Evolutionary conservation across 768 basidiomycete species (phyloP).

Genomic region (Cystofilobasidium bisporidii): DNA sequence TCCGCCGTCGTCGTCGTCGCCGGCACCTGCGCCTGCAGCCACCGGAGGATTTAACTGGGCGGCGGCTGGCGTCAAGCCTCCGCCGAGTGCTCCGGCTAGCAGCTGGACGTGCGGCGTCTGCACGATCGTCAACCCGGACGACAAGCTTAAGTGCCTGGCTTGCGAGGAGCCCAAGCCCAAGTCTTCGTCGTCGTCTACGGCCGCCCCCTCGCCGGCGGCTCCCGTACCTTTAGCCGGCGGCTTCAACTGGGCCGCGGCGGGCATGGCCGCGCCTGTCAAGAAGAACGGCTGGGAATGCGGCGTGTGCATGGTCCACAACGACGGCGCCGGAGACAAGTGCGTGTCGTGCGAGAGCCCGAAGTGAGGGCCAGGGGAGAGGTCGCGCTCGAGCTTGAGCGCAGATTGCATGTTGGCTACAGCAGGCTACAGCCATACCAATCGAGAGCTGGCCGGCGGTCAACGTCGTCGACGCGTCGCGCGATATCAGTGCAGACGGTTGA

Average conservation of each 20-base stretch:
- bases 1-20: background rate
- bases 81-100: background rate
- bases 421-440: too few relatives aligned
- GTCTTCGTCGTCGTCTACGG: background rate
- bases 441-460: too few relatives aligned
- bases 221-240: background rate
- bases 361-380: too few relatives aligned
- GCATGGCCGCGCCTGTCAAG: slow-evolving; percentile 7
- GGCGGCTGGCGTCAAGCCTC: slow-evolving; percentile 21
- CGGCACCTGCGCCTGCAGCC: background rate
- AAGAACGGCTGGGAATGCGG: slow-evolving; percentile 23
- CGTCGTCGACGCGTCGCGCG: too few relatives aligned
- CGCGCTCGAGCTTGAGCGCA: too few relatives aligned
- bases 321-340: slow-evolving; percentile 4
- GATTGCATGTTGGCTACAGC: too few relatives aligned
- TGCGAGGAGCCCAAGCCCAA: slow-evolving; percentile 24
- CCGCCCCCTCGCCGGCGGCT: background rate
- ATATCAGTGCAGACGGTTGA: too few relatives aligned
- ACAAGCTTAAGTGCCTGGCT: slow-evolving; percentile 15
- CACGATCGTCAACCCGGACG: background rate
- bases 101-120: slow-evolving; percentile 12
- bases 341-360: slow-evolving; percentile 19
- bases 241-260: slow-evolving; percentile 27
- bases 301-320: slow-evolving; percentile 23
- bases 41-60: slow-evolving; percentile 25